Evolutionary conservation across 805 yeast species (phyloP), one percentile per base, ranked within the genome.

Genomic region (Isabelozyma pseudorhagii): DNA sequence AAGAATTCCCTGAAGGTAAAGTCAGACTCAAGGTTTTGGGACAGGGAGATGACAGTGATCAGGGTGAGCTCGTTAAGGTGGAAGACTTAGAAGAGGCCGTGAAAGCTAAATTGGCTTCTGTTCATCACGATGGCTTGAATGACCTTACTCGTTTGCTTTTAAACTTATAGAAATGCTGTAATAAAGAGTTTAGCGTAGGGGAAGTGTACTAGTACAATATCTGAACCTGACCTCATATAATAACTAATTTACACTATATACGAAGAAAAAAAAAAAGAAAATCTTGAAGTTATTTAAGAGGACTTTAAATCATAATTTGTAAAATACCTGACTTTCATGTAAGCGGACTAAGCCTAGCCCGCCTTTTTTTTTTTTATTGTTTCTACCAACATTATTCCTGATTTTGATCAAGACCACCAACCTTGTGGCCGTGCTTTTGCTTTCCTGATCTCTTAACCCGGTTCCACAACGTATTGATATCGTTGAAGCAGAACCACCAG

Each of bases 11-110:
- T 15, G 83, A 81, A 55, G 97, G 97, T 17, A 79, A 85, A 53
- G 77, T 92, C 51, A 85, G 97, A 74, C 85, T 94, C 53, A 94
- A 94, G 77, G 79, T 83, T 53, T 80, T 94, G 54, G 97, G 97
- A 48, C 89, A 89, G 60, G 97, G 94, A 58, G 92, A 87, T 59
- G 84, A 89, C 55, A 68, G 71, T 52, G 92, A 87, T 64, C 96
- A 91, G 61, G 99, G 99, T 54, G 92, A 83, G 56, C 74, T 91
- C 46, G 78, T 93, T 36, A 74, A 78, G 44, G 68, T 82, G n/a
- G 82, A 73, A 2, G 81, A 87, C 40, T 71, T 92, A 44, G 82
- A 87, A 31, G 66, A 60, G 5, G 75, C 70, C 50, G 82, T 81
- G 38, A 59, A 68, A 48, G 52, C 52, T 34, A 73, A 72, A 55